Evolutionary conservation across 352 stramenopile species (phyloP), one percentile per base, ranked within the genome.

Genomic region (Thraustotheca clavata): DNA sequence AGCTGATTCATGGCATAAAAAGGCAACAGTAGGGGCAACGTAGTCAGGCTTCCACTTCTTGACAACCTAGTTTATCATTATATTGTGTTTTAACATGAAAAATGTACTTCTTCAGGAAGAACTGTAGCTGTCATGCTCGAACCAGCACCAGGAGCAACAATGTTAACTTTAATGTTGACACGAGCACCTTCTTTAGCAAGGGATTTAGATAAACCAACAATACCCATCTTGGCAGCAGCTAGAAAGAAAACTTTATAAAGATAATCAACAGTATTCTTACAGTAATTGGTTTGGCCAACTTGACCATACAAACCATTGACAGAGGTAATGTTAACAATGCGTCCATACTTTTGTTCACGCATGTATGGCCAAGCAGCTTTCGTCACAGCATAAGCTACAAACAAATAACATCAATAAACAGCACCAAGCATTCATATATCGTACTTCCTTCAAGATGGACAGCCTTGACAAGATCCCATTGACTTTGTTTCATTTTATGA

Each of bases 141-240:
- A 39, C 84, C 86, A 27, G 88, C 87, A 20, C 85, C 83, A 3
- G 88, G 87, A 3, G 86, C 80, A 8, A 96, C 85, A 38, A 89
- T 79, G 77, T 96, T 96, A 50, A 92, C 83, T 71, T 91, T 87
- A 71, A 96, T 94, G 75, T 94, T 94, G 24, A 73, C 65, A 38
- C 74, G 71, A 33, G 71, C 80, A 52, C 87, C 88, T 68, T 96
- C 88, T 70, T 91, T 82, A 34, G 88, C 88, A 34, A 98, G 73
- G 49, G 96, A 86, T 70, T 95, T 91, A 60, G 88, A 94, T 59
- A 98, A 87, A 39, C 92, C 92, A 40, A 97, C 87, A 71, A 98
- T 91, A 3, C 88, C 92, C 16, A 95, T 69, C 79, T 98, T 98
- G 48, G 79, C 76, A 18, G 82, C 76, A 63, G 77, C 86, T 65